Evolutionary conservation across 1,284 basidiomycete genomes (phyloP), one percentile per base, ranked within the genome.

Genomic region (Ustilago lituana): DNA sequence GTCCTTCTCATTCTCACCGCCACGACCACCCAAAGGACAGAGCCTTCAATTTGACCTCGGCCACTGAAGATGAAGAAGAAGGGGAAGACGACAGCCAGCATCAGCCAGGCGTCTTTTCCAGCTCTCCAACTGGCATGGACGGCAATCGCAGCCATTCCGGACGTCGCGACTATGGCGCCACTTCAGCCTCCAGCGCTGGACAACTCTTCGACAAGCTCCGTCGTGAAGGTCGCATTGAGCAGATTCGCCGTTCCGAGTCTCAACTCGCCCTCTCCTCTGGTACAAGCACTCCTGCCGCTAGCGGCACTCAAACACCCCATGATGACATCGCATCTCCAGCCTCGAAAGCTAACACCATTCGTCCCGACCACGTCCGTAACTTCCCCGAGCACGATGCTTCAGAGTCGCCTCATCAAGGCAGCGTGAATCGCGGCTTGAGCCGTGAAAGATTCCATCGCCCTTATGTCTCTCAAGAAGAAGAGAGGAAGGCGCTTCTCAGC

Each of bases 401-500:
- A n/a, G n/a, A n/a, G n/a, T 40, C 51, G 4, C 27, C 29, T 20
- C 33, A 59, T 12, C 24, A 59, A 31, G 55, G 51, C 41, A 63
- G 59, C 23, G 44, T 68, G n/a, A 51, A 63, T n/a, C 55, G 65
- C 11, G 51, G 55, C 7, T 41, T 47, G 26, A 58, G 62, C 24
- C 47, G 36, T 4, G 68, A 66, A 10, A 54, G 56, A 10, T 50
- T 47, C 15, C 47, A 51, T 31, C 63, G 68, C 11, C 47, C 59
- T 4, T 71, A 55, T 23, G 48, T 51, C 10, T 66, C 62, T 7
- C 63, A 63, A 23, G 76, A 79, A 48, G 70, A 71, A 26, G 79
- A 81, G 36, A 59, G 79, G 19, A 59, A 65, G 27, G 61, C 68
- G 24, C 62, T 81, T 22, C 69, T 80, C 44, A 74, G 70, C 58